A percentile compares a stretch with the other conserved stretches of the same genome.
Conservation (phyloP, 345 rosid species). For the Dipteronia sinensis region DNA sequence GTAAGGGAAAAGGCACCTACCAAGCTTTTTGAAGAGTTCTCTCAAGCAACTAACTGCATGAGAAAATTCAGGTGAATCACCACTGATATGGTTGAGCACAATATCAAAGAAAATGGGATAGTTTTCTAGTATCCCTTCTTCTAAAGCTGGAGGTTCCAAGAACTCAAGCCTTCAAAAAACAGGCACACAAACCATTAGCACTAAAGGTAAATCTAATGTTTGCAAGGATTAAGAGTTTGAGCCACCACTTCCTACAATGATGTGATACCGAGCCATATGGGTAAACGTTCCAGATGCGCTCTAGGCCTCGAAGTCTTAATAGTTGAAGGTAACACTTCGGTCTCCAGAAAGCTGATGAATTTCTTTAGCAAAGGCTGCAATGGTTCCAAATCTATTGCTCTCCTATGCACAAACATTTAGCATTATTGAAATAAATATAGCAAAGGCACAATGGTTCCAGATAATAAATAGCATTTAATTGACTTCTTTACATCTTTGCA, state of each 20-base stretch:
- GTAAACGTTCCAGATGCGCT: conserved; percentile 61
- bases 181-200: conserved; percentile 20
- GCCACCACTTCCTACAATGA: conserved; percentile 67
- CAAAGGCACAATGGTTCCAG: background rate
- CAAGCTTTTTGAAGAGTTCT: conserved; percentile 93
- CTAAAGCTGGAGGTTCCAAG: conserved; percentile 92
- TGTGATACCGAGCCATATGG: conserved; percentile 93
- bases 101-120: conserved; percentile 93
- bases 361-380: conserved; percentile 89
- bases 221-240: conserved; percentile 24
- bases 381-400: conserved; percentile 85
- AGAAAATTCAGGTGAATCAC: conserved; percentile 87
- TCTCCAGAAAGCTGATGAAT: conserved; percentile 75
- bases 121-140: conserved; percentile 91
- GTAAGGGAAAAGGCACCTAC: conserved; percentile 40
- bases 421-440: conserved; percentile 14
- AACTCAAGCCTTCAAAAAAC: conserved; percentile 78
- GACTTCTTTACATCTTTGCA: too few relatives aligned
- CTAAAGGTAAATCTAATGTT: conserved; percentile 9
- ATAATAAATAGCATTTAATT: too few relatives aligned
- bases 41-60: conserved; percentile 84
- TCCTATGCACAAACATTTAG: conserved; percentile 49
- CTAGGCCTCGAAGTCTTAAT: conserved; percentile 69
- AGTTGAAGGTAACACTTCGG: conserved; percentile 66
- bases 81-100: conserved; percentile 85